Evolutionary conservation across 805 yeast species (phyloP).

Genomic region (Candida nanaspora): DNA sequence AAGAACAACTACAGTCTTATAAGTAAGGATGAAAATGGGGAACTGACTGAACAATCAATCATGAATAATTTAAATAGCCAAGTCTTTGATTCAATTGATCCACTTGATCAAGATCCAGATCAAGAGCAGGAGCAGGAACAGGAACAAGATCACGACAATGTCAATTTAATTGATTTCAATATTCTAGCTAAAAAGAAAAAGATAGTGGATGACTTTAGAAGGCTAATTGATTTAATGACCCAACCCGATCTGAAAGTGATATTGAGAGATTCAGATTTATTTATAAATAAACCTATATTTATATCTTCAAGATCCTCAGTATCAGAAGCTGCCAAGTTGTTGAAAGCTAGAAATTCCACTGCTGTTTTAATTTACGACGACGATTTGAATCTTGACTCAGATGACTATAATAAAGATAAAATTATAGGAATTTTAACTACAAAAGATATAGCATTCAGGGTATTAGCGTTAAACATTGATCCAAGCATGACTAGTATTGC

Average conservation of each 20-base stretch:
- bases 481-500: slow-evolving; percentile 31
- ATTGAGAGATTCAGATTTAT: slow-evolving; percentile 17
- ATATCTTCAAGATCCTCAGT: slow-evolving; percentile 31
- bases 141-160: slow-evolving; percentile 1
- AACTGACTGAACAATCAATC: slow-evolving; percentile 12
- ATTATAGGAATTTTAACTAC: slow-evolving; percentile 40
- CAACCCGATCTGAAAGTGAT: slow-evolving; percentile 31
- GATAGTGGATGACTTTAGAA: slow-evolving; percentile 27
- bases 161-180: slow-evolving; percentile 17
- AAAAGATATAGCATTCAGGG: slow-evolving; percentile 37
- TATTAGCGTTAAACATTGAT: slow-evolving; percentile 29
- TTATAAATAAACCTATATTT: slow-evolving; percentile 24
- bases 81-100: slow-evolving; percentile 2
- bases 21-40: slow-evolving; percentile 3
- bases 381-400: slow-evolving; percentile 5
- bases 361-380: slow-evolving; percentile 36
- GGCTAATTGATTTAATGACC: slow-evolving; percentile 31
- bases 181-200: slow-evolving; percentile 19
- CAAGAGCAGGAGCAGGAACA: too few species aligned
- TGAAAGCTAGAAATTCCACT: slow-evolving; percentile 31
- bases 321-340: slow-evolving; percentile 30
- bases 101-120: slow-evolving; percentile 13
- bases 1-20: slow-evolving; percentile 5
- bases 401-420: slow-evolving; percentile 16
- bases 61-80: slow-evolving; percentile 3